Evolutionary conservation across 2,329 filamentous ascomycete genomes (phyloP).

Genomic region (Xylariaceae sp.): DNA sequence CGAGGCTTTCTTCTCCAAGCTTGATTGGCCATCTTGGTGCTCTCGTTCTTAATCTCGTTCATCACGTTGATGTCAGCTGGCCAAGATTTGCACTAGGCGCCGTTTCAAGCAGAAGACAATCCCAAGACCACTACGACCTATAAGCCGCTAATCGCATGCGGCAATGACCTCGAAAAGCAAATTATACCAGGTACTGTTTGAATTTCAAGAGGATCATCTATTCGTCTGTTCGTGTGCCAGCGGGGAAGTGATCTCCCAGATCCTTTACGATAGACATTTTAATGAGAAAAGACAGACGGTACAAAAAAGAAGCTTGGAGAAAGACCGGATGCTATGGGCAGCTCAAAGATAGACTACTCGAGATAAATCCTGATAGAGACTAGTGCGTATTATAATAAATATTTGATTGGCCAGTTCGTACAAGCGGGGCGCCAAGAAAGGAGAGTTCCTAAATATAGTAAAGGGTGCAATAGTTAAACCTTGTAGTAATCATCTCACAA

Average conservation of each 20-base stretch:
- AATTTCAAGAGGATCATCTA: conserved; percentile 12
- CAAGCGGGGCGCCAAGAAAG: too few relatives aligned
- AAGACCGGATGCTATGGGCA: too few relatives aligned
- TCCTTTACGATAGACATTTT: not conserved
- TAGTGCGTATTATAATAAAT: not conserved
- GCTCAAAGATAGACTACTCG: conserved; percentile 2
- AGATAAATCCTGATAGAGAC: not conserved
- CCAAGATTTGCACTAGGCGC: not conserved
- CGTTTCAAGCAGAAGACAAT: not conserved
- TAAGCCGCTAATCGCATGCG: not conserved
- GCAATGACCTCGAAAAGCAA: not conserved
- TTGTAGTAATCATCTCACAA: too few relatives aligned
- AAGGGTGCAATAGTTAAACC: too few relatives aligned
- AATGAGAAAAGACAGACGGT: not conserved
- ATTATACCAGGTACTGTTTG: not conserved
- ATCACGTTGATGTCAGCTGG: conserved; percentile 9
- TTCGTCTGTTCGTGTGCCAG: conserved; percentile 10
- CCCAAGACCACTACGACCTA: not conserved
- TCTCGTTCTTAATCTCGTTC: conserved; percentile 10
- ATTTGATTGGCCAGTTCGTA: too few relatives aligned
- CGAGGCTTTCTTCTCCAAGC: conserved; percentile 48
- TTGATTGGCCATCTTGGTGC: conserved; percentile 37
- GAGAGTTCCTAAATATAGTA: too few relatives aligned
- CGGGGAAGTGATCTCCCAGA: not conserved
- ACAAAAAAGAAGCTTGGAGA: not conserved